phyloP scores from a whole-genome alignment of 1,284 basidiomycete genomes.

The Cryptococcus sp. region DNA sequence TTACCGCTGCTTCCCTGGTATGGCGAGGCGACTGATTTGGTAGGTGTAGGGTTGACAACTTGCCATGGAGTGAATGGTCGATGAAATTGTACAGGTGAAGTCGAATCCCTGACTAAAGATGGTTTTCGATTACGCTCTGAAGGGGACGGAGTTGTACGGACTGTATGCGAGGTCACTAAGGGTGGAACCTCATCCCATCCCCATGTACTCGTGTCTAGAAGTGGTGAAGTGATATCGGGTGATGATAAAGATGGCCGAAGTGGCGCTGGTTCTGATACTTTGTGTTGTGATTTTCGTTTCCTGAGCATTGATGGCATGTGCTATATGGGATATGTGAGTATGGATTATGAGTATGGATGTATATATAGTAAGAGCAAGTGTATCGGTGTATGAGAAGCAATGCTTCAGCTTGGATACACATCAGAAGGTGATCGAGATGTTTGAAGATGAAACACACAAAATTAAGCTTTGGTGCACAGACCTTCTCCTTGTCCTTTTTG shows the following conservation, averaged over 20 bases:
- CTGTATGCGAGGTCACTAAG: background rate
- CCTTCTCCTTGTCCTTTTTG: too few relatives aligned
- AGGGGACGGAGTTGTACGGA: background rate
- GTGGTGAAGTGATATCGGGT: slow-evolving; percentile 34
- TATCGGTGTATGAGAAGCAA: too few relatives aligned
- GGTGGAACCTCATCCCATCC: slow-evolving; percentile 26
- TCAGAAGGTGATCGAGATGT: too few relatives aligned
- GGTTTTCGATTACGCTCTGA: slow-evolving; percentile 5
- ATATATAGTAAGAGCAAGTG: too few relatives aligned
- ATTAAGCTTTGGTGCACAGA: too few relatives aligned
- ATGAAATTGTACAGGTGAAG: slow-evolving; percentile 25
- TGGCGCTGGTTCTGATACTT: background rate
- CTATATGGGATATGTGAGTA: background rate
- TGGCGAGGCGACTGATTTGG: background rate
- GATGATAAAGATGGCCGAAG: slow-evolving; percentile 32
- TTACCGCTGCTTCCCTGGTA: background rate
- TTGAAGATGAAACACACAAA: too few relatives aligned
- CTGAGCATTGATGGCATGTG: background rate
- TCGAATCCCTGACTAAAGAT: slow-evolving; percentile 2
- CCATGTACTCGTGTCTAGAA: slow-evolving; percentile 26
- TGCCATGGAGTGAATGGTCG: slow-evolving; percentile 31
- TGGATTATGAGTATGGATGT: background rate
- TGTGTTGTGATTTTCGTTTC: background rate
- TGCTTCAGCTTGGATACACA: too few relatives aligned
- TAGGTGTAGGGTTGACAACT: slow-evolving; percentile 7